These are phyloP conservation scores for Lactifluus subvellereus DNA, from an alignment of 768 basidiomycete genomes.

Conservation along the genomic window DNA sequence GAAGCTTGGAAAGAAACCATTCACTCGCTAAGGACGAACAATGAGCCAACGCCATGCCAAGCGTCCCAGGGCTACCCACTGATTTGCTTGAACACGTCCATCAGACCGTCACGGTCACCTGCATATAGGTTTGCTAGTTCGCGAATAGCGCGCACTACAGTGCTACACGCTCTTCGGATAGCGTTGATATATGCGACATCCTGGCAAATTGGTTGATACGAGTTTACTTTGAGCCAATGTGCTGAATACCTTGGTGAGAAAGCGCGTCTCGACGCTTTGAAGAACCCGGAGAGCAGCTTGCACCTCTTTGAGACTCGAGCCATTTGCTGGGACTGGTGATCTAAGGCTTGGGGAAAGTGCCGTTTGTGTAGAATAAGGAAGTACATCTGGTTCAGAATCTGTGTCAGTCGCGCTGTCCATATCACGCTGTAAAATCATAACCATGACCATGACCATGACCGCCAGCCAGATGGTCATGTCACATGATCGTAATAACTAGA, in stretches of 20 bases:
- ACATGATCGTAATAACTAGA: background rate
- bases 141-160: constrained; percentile 1
- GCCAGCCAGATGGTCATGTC: too few species aligned
- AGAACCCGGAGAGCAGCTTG: background rate
- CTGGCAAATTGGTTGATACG: constrained; percentile 5
- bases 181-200: constrained; percentile 10
- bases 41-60: background rate
- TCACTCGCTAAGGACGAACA: background rate
- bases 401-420: constrained; percentile 51
- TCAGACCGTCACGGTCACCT: background rate
- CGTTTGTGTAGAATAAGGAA: constrained; percentile 15
- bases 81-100: constrained; percentile 9
- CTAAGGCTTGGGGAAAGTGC: constrained; percentile 1
- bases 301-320: background rate
- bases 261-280: background rate
- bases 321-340: background rate
- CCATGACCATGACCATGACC: too few species aligned
- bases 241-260: constrained; percentile 10
- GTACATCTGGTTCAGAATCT: constrained; percentile 33
- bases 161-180: constrained; percentile 8
- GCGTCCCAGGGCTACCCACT: constrained; percentile 2
- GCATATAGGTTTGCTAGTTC: background rate
- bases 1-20: constrained; percentile 32
- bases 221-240: constrained; percentile 17
- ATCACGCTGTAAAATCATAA: background rate